A percentile compares a stretch with the other conserved stretches of the same genome.
phyloP scores from a whole-genome alignment of 306 rosid genomes.

The Cotoneaster glaucophyllus region DNA sequence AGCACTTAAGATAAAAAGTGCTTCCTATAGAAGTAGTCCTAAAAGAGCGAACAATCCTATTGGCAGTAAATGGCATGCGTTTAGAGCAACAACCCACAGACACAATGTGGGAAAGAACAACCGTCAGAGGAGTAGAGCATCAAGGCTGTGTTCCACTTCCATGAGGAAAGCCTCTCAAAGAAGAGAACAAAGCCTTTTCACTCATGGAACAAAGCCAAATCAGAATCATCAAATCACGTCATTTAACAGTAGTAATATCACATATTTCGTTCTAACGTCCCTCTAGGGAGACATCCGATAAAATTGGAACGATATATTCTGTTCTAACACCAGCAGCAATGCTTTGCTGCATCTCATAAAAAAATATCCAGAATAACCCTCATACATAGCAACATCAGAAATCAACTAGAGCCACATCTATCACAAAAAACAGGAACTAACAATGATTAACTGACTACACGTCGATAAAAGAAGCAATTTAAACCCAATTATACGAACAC shows the following conservation, averaged over 20 bases:
- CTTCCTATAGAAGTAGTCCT: background rate
- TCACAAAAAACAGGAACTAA: too few relatives aligned
- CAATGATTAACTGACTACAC: background rate
- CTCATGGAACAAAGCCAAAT: background rate
- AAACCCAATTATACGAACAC: constrained; percentile 2
- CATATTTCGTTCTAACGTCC: background rate
- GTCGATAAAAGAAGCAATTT: background rate
- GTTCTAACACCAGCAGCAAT: background rate
- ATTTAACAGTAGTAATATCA: too few relatives aligned
- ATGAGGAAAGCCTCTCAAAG: too few relatives aligned
- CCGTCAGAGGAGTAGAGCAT: background rate
- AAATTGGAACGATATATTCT: background rate
- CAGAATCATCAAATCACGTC: background rate
- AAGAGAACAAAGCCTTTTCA: background rate
- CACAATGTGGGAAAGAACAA: background rate
- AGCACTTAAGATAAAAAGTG: background rate
- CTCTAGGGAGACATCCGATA: background rate
- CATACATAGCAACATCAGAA: background rate
- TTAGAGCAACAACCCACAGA: background rate
- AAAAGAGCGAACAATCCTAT: too few relatives aligned
- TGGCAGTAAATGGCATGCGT: background rate
- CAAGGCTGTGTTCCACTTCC: too few relatives aligned
- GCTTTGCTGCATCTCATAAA: background rate
- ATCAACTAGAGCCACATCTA: background rate
- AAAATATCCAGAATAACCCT: background rate